Evolutionary conservation across 805 yeast genomes (phyloP), one percentile per base, ranked within the genome.

Genomic region (Candida qinlingensis): DNA sequence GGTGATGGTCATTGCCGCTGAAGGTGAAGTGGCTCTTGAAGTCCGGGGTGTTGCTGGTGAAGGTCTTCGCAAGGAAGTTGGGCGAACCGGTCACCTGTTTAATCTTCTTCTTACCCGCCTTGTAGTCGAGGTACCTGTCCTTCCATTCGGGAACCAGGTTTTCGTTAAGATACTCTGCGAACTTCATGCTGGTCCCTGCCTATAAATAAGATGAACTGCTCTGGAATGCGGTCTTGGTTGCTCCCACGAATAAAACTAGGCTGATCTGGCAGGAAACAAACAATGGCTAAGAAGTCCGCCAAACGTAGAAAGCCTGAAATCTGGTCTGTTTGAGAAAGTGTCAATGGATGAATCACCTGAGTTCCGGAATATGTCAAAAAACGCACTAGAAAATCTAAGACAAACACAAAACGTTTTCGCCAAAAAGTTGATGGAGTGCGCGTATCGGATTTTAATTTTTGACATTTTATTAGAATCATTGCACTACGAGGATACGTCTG

Each of bases 121-220:
- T 81, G 62, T 85, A 85, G 59, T 87, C 85, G 34, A 91, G 73
- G 61, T 91, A 91, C 59, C 83, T 82, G 46, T 80, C 83, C 59
- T 80, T 81, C 97, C 97, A 91, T 59, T 86, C 96, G 5, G 97
- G 96, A 48, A 86, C 85, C 42, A 58, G 38, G 39, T 51, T 50
- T 38, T 52, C 59, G 10, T 46, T 46, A 10, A 58, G 46, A 36
- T 49, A 40, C 36, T 49, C 53, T 9, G 52, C 53, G 25, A 52
- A 52, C 46, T 52, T 52, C 55, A 52, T 50, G 6, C 6, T 25
- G n/a, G 7, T 28, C 37, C 13, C 33, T 12, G 36, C 26, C 5
- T 19, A 19, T 19, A 19, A 19, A 2, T 19, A 19, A 19, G 19
- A 19, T 19, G 19, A 19, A 19, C 19, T 19, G 19, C 19, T 3